These are phyloP conservation scores for Achaetomium macrosporum DNA, from an alignment of 2,329 filamentous ascomycete species.

Conservation along the genomic window DNA sequence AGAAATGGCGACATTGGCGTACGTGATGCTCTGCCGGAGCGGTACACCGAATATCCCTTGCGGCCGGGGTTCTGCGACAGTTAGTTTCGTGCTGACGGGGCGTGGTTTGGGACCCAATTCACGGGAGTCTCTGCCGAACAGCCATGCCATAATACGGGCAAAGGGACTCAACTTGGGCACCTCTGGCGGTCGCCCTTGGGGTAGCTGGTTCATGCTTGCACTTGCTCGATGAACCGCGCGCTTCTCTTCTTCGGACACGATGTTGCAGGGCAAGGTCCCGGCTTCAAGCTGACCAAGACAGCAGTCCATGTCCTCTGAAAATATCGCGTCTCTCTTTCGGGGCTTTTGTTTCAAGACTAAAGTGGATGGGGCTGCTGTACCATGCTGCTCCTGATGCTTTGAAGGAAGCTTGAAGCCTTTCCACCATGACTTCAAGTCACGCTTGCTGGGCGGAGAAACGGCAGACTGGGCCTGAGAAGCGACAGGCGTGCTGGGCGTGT, in stretches of 20 bases:
- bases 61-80: slow-evolving; percentile 40
- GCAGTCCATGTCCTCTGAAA: slow-evolving; percentile 21
- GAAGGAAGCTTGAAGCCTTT: slow-evolving; percentile 77
- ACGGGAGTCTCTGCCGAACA: slow-evolving; percentile 10
- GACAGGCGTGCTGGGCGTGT: slow-evolving; percentile 13
- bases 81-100: slow-evolving; percentile 19
- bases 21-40: slow-evolving; percentile 87
- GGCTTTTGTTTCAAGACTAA: slow-evolving; percentile 16
- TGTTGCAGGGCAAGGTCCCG: slow-evolving; percentile 9
- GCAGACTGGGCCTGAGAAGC: slow-evolving; percentile 36
- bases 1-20: slow-evolving; percentile 97
- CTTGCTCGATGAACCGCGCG: slow-evolving; percentile 22
- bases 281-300: slow-evolving; percentile 4
- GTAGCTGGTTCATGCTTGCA: slow-evolving; percentile 19
- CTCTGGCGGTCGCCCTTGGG: slow-evolving; percentile 7
- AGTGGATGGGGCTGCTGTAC: slow-evolving; percentile 42
- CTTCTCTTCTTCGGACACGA: slow-evolving; percentile 13
- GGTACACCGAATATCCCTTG: slow-evolving; percentile 92
- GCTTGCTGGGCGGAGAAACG: slow-evolving; percentile 65
- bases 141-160: slow-evolving; percentile 17
- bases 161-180: slow-evolving; percentile 17
- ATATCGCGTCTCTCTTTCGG: slow-evolving; percentile 17
- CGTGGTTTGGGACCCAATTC: slow-evolving; percentile 8
- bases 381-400: slow-evolving; percentile 50
- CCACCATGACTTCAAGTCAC: slow-evolving; percentile 95